Base-by-base conservation (phyloP, 805 yeast genomes). In the Metschnikowia lunata region DNA sequence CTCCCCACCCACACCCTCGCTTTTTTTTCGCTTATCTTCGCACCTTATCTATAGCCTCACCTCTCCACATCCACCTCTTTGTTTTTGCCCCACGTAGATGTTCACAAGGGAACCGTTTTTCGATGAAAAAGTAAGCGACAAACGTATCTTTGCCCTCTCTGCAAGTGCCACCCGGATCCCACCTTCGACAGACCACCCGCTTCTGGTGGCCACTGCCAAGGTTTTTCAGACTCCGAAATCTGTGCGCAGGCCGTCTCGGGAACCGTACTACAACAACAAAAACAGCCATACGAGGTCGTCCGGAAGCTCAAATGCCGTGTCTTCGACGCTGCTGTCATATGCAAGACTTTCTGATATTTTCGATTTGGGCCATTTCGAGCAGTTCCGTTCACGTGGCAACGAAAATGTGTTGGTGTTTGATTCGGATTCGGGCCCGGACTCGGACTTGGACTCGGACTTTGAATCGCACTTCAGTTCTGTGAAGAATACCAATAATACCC, bases 301-400 rank as follows among this genome's bases (percentile, higher is more conserved):
- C 29, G 30, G 45, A 18, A n/a, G 30, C 29, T 39, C 52, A 6
- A 40, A 36, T 10, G 38, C 44, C 2, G 33, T 43, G 27, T 36
- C 39, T 1, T 44, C 51, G 6, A 23, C 40, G 3, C 46, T 40
- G 34, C 48, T 49, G 40, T 45, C 54, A 28, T 47, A 49, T 29
- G 56, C 56, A 7, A 34, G 33, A 26, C 40, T 51, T 34, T 51
- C 55, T 2, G 56, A 52, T 33, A 47, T 52, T 9, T 52, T 52
- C 30, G 56, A 52, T 28, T 50, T 49, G 31, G 40, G 52, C 18
- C 45, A 42, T 32, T 34, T 50, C 26, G 44, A 39, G 35, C 38
- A 35, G 34, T 28, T 31, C 28, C 46, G 39, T 4, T 34, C 26
- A 7, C 38, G 30, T 6, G 45, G 31, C 5, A 33, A 43, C 18